Evolutionary conservation across 768 basidiomycete species (phyloP).

Genomic region (Phaeolepiota aurea): DNA sequence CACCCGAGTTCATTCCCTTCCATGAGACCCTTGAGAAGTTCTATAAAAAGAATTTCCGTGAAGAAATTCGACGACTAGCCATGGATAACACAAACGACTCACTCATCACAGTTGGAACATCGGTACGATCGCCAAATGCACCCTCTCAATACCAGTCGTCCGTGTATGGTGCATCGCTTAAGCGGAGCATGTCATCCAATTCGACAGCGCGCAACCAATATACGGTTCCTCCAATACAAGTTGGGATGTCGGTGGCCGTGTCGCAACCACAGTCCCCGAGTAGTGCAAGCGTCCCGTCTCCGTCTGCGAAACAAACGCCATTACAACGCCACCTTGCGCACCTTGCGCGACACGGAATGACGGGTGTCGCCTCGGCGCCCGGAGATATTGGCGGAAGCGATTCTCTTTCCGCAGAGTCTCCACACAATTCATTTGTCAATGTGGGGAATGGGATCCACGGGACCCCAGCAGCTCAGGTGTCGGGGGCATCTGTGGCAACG

Average conservation of each 20-base stretch:
- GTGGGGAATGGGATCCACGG: constrained; percentile 46
- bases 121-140: constrained; percentile 24
- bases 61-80: constrained; percentile 68
- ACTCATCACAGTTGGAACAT: constrained; percentile 25
- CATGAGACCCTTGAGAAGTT: constrained; percentile 84
- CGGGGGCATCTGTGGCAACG: constrained; percentile 51
- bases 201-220: constrained; percentile 35
- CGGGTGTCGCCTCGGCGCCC: constrained; percentile 72
- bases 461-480: constrained; percentile 28
- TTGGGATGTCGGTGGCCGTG: constrained; percentile 33
- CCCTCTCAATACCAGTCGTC: constrained; percentile 39
- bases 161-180: constrained; percentile 39
- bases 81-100: constrained; percentile 50
- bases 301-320: constrained; percentile 53
- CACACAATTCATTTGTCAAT: constrained; percentile 69
- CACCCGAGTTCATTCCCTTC: constrained; percentile 85
- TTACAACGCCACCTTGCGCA: constrained; percentile 77
- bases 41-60: constrained; percentile 77
- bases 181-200: constrained; percentile 36
- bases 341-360: constrained; percentile 75
- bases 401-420: constrained; percentile 57
- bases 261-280: constrained; percentile 29
- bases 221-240: constrained; percentile 45
- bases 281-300: constrained; percentile 14
- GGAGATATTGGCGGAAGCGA: constrained; percentile 53